Evolutionary conservation across 2,329 filamentous ascomycete species (phyloP), one percentile per base, ranked within the genome.

Genomic region (Penicillium polonicum): DNA sequence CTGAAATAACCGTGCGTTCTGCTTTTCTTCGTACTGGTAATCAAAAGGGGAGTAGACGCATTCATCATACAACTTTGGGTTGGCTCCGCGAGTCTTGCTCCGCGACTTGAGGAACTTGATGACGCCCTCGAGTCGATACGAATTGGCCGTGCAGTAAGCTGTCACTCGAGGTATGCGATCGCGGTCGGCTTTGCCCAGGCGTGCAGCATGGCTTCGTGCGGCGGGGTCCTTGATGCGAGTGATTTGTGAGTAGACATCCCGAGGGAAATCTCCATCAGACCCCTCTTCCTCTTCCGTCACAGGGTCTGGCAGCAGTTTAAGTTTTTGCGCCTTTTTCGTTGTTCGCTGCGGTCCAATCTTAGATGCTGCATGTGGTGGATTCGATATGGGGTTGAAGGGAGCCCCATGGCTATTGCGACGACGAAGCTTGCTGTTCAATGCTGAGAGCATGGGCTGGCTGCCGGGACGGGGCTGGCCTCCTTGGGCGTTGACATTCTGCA

Each of bases 191-290:
- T 97, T 99, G 38, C 94, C 94, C 41, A 99, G 77, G 55, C 92
- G 83, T 29, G 94, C 94, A 17, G 94, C 94, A 80, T 97, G 93
- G 68, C 94, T 85, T 60, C 94, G 83, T 9, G 94, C 94, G 0
- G 89, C 96, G 0, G 93, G 92, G 70, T 99, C 94, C 74, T 97
- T 97, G 77, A 99, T 99, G 44, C 94, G 85, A 9, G 93, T 96
- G 74, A 97, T 97, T 74, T 99, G 94, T 27, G 92, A 93, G 78
- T 99, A 99, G 33, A 99, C 94, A 72, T 99, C 94, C 63, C 92
- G 83, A 10, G 92, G 92, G 69, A 91, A 94, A 75, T 97, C 93
- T 69, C 96, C 93, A 61, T 97, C 92, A 63, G 81, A 65, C 19
- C 82, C 86, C 43, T 92, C 90, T 25, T 91, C 90, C 36, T 92